Base-by-base conservation (phyloP, 441 rosid genomes). In the Bocquillonia castaneifolia region DNA sequence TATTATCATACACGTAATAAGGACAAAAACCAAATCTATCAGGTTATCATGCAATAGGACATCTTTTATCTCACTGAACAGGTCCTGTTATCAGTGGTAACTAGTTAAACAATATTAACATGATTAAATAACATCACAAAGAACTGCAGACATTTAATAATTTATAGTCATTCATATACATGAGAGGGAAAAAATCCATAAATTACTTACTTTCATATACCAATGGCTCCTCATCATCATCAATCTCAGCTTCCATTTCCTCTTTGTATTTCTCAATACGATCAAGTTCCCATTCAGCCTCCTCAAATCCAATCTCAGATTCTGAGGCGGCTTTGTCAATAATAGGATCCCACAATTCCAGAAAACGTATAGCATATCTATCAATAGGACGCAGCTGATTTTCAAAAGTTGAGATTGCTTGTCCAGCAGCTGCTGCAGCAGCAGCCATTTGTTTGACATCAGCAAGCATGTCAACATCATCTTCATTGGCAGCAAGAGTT, bases 241-340 rank as follows among this genome's bases (percentile, higher is more conserved):
- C 99, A 78, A 91, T 89, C 77, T 93, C 99, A 84, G 99, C 99
- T 83, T 96, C 99, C 97, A 96, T 88, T 78, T 96, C 99, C 69
- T 93, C 99, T 84, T 96, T 96, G 76, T 82, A 93, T 84, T 82
- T 89, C 76, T 96, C 98, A 76, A 96, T 86, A 63, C 88, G 93
- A 72, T 93, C 98, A 76, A 96, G 96, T 70, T 93, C 99, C 99
- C 99, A 96, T 77, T 93, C 97, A 63, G 79, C 80, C 88, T 88
- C 96, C 78, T 93, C 96, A 81, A 93, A 87, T 71, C 80, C 80
- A 42, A 77, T 83, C 82, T 91, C 91, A 74, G 90, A 81, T 75
- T 88, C 97, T 68, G 70, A 70, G 13, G 88, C 88, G 69, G 88
- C 81, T 81, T 89, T 95, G 78, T 86, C 86, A 69, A 96, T 83